Conservation (phyloP, 345 rosid genomes). For the Excoecaria agallocha region DNA sequence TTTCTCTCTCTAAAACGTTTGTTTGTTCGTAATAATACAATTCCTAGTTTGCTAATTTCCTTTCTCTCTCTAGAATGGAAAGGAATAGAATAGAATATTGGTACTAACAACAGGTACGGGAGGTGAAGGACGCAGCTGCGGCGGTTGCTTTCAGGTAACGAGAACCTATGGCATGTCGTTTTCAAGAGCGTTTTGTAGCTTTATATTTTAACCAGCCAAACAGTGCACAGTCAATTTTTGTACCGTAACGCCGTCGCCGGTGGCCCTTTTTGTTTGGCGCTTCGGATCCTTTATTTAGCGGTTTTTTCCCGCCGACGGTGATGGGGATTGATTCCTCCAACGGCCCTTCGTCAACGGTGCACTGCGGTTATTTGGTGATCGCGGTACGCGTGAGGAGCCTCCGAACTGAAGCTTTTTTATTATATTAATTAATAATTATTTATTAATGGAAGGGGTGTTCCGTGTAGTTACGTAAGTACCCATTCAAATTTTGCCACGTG, state of each 20-base stretch:
- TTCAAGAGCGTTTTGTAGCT: neutral
- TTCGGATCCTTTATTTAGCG: neutral
- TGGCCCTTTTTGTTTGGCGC: conserved; percentile 6
- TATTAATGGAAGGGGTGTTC: neutral
- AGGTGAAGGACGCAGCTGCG: conserved; percentile 17
- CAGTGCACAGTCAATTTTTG: conserved; percentile 18
- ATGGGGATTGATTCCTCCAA: neutral
- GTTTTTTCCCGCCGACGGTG: neutral
- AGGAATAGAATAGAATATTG: neutral
- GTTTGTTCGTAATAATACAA: neutral
- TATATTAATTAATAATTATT: neutral
- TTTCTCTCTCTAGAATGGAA: neutral
- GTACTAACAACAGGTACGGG: neutral
- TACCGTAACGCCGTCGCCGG: conserved; percentile 3
- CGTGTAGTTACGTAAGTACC: neutral
- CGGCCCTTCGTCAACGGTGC: conserved; percentile 18
- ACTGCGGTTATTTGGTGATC: neutral
- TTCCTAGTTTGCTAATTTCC: neutral
- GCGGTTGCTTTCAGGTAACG: conserved; percentile 19
- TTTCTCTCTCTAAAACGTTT: conserved; percentile 22
- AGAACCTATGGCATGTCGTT: conserved; percentile 1
- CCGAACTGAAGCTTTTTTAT: too few relatives aligned
- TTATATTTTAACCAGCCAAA: conserved; percentile 17
- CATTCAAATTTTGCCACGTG: conserved; percentile 6
- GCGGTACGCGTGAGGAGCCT: neutral